Evolutionary conservation across 2,329 filamentous ascomycete species (phyloP), one percentile per base, ranked within the genome.

Genomic region (Didymella glomerata): DNA sequence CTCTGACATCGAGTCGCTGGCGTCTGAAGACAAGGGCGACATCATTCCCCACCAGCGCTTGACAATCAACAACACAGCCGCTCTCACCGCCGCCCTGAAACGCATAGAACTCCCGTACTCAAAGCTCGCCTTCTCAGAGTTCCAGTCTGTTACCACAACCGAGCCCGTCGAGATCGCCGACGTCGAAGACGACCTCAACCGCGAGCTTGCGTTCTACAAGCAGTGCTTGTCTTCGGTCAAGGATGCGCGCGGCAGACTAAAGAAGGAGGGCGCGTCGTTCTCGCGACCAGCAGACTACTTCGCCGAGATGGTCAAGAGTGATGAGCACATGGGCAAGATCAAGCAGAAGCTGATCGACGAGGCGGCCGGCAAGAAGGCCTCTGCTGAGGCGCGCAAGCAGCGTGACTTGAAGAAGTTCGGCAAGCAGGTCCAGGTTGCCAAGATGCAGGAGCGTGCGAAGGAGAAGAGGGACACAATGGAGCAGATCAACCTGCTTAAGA

Each of bases 341-440:
- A 96, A 96, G 84, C 87, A 89, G 73, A 96, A 96, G 84, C 83
- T 98, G 71, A 85, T 97, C 63, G 93, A 98, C 72, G 92, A 96
- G 74, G 95, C 94, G 0, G 91, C 94, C 11, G 84, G 88, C 62
- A 97, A 97, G 85, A 97, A 97, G 83, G 94, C 95, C 0, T 86
- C 92, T 27, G 88, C 91, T 24, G 95, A 99, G 79, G 95, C 95
- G 7, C 87, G 93, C 76, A 93, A 93, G 81, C 89, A 94, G 82
- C 86, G 95, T 64, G 95, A 99, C 77, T 84, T 98, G 72, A 98
- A 97, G 88, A 99, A 98, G 82, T 99, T 98, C 76, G 95, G 95
- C 77, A 99, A 99, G 83, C 92, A 96, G 78, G 95, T 98, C 52
- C 95, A 99, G 83, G 87, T 97, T 60, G 93, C 93, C 60, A 97